Conservation (phyloP, 768 basidiomycete genomes). For the Macrolepiota fuliginosa region DNA sequence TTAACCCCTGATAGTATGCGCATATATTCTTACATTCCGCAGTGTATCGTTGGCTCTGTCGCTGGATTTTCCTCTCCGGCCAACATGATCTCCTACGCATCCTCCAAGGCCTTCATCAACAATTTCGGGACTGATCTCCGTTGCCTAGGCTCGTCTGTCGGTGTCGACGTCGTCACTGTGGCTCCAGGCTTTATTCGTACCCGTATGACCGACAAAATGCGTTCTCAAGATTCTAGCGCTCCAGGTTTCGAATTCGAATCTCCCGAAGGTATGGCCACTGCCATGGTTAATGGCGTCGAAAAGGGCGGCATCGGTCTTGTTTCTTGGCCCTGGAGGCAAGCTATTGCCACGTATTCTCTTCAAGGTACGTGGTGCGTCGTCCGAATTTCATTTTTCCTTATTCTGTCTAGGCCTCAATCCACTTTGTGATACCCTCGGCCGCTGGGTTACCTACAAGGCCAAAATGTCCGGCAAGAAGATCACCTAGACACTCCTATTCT, state of each 20-base stretch:
- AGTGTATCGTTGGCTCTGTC: conserved; percentile 30
- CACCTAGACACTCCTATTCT: conserved; percentile 8
- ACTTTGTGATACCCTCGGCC: neutral
- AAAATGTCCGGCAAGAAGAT: conserved; percentile 23
- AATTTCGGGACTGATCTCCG: conserved; percentile 28
- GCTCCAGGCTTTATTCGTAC: conserved; percentile 28
- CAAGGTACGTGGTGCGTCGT: conserved; percentile 17
- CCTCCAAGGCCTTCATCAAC: conserved; percentile 30
- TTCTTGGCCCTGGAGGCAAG: conserved; percentile 23
- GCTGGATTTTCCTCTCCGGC: conserved; percentile 26
- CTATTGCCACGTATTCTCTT: conserved; percentile 21
- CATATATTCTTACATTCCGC: neutral
- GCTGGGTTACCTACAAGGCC: conserved; percentile 17
- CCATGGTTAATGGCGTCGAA: conserved; percentile 26
- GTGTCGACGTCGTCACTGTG: conserved; percentile 25
- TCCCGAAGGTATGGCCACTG: conserved; percentile 20
- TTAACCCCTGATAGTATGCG: neutral
- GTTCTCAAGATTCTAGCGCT: conserved; percentile 20
- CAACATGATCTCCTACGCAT: conserved; percentile 30
- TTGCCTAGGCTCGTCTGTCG: conserved; percentile 21
- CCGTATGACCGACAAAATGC: conserved; percentile 25
- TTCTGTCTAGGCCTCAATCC: neutral
- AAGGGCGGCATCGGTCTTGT: conserved; percentile 25
- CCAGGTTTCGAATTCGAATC: conserved; percentile 19
- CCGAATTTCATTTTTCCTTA: neutral